Evolutionary conservation across 768 basidiomycete genomes (phyloP).

Genomic region (Nidula microcarpa): DNA sequence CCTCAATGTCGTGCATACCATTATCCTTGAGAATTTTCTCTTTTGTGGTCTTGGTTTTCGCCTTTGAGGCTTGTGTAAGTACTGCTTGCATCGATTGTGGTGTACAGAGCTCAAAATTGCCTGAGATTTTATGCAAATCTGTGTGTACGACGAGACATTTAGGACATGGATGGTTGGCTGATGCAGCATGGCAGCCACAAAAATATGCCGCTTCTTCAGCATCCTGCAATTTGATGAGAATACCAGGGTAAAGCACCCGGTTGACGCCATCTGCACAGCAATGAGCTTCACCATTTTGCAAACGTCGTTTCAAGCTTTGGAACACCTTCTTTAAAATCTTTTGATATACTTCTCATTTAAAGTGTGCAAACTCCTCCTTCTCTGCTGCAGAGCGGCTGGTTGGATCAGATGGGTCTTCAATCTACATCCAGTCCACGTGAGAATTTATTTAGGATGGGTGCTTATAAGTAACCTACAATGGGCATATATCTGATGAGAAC

Average conservation of each 20-base stretch:
- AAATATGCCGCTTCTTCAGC: constrained; percentile 22
- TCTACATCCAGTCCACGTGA: constrained; percentile 5
- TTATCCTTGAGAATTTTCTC: constrained; percentile 14
- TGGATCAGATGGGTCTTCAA: constrained; percentile 20
- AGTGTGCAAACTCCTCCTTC: constrained; percentile 16
- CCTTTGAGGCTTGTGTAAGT: constrained; percentile 5
- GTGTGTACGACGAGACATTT: constrained; percentile 19
- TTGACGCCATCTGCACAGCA: constrained; percentile 13
- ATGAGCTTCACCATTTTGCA: constrained; percentile 17
- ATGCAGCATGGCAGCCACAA: constrained; percentile 15
- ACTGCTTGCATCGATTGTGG: constrained; percentile 13
- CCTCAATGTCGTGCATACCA: constrained; percentile 17
- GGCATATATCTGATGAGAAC: constrained; percentile 23
- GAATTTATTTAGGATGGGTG: neutral
- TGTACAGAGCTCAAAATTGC: constrained; percentile 10
- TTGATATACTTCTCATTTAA: constrained; percentile 24
- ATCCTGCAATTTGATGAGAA: constrained; percentile 23
- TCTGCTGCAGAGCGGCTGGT: constrained; percentile 11
- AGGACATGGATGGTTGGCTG: constrained; percentile 23
- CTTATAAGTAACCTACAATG: constrained; percentile 10
- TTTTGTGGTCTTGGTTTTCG: constrained; percentile 5
- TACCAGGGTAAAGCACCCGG: constrained; percentile 19
- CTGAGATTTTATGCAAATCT: constrained; percentile 14
- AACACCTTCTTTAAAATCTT: constrained; percentile 19
- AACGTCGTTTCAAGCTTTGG: constrained; percentile 9